Conservation (phyloP, 768 basidiomycete genomes). For the Ramaria rubella region DNA sequence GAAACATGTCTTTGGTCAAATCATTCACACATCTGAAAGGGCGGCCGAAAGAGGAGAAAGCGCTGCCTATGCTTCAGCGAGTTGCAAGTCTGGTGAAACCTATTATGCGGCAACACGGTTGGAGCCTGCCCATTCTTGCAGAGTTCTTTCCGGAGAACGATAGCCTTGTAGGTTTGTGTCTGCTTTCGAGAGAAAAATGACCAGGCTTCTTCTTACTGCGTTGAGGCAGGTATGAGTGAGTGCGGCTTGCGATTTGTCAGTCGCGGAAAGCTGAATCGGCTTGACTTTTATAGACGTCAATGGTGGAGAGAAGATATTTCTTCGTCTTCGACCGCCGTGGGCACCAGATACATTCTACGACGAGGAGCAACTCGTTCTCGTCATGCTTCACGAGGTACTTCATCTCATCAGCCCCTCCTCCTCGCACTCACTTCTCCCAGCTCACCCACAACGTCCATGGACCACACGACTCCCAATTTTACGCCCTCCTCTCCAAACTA, state of each 20-base stretch:
- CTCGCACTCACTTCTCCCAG: conserved; percentile 30
- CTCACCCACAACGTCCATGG: conserved; percentile 87
- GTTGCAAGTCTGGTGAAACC: conserved; percentile 83
- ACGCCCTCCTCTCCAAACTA: conserved; percentile 61
- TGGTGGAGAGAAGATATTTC: conserved; percentile 71
- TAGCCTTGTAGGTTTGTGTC: conserved; percentile 58
- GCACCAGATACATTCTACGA: conserved; percentile 65
- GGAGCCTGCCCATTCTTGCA: conserved; percentile 73
- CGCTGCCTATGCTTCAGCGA: conserved; percentile 59
- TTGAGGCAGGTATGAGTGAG: conserved; percentile 14
- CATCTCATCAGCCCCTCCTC: not conserved
- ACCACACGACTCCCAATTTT: conserved; percentile 82
- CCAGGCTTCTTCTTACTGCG: not conserved
- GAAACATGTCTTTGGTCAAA: conserved; percentile 40
- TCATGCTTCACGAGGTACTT: conserved; percentile 85
- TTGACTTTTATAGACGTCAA: conserved; percentile 54
- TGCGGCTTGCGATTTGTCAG: not conserved
- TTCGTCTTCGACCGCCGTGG: conserved; percentile 71
- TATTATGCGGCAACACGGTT: conserved; percentile 81
- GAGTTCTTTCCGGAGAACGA: conserved; percentile 81
- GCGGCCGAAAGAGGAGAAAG: conserved; percentile 58
- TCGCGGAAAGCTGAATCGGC: not conserved
- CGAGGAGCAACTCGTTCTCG: conserved; percentile 67
- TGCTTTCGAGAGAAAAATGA: not conserved
- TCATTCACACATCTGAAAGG: conserved; percentile 68